A percentile compares a stretch with the other conserved stretches of the same genome.
These are phyloP conservation scores for Nannochloropsis granulata DNA, from an alignment of 108 stramenopile genomes.

Conservation along the genomic window DNA sequence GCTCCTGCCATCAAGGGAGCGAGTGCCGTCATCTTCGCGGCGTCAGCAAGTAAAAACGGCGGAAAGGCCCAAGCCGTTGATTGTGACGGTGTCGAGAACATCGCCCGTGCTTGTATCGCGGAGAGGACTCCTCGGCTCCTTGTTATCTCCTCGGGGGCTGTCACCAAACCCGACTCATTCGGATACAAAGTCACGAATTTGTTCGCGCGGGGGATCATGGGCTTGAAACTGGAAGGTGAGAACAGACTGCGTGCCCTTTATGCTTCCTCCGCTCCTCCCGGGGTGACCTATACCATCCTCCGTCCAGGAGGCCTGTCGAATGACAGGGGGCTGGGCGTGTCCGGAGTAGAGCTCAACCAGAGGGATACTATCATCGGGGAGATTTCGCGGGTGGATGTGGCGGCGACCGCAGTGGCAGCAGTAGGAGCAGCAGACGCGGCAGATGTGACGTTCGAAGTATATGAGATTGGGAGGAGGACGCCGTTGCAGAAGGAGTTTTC, in stretches of 20 bases:
- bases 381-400: neutral
- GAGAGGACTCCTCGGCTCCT: conserved; percentile 44
- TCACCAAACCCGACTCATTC: conserved; percentile 30
- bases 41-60: conserved; percentile 54
- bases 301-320: conserved; percentile 6
- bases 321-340: neutral
- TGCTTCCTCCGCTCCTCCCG: conserved; percentile 9
- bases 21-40: conserved; percentile 65
- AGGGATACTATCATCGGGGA: neutral
- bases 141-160: conserved; percentile 27
- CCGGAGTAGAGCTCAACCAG: conserved; percentile 1
- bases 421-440: conserved; percentile 7
- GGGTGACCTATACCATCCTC: conserved; percentile 1
- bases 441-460: conserved; percentile 22
- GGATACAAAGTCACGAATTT: conserved; percentile 33
- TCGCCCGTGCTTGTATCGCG: conserved; percentile 56
- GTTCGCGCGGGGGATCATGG: conserved; percentile 35
- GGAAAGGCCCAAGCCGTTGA: conserved; percentile 57
- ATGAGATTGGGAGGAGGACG: conserved; percentile 10
- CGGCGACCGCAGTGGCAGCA: neutral
- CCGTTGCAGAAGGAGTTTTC: conserved; percentile 26
- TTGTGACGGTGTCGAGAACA: conserved; percentile 50
- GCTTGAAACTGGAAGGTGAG: conserved; percentile 25
- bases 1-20: conserved; percentile 33
- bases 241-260: conserved; percentile 14